phyloP scores from a whole-genome alignment of 768 basidiomycete genomes.

The Mycena filopes region DNA sequence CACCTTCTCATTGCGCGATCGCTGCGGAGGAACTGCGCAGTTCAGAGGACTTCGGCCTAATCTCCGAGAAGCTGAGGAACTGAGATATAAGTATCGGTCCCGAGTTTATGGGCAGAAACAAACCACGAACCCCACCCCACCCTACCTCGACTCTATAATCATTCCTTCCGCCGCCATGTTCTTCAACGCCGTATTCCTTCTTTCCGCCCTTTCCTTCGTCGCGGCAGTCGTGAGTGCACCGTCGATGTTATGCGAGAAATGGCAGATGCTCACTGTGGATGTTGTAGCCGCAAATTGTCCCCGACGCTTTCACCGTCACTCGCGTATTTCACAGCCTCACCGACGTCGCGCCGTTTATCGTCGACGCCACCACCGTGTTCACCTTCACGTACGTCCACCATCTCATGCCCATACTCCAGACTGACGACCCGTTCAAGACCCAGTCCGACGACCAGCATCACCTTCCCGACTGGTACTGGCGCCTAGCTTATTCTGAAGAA shows the following conservation, averaged over 20 bases:
- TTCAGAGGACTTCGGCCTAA: too few relatives aligned
- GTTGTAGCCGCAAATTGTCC: background rate
- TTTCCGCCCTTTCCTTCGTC: background rate
- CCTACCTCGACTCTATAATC: too few relatives aligned
- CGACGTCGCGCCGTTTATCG: conserved; percentile 5
- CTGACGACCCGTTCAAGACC: background rate
- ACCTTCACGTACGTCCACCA: background rate
- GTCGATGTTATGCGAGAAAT: background rate
- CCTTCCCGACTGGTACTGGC: background rate
- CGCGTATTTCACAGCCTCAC: background rate
- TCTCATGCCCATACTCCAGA: too few relatives aligned
- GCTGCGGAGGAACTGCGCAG: too few relatives aligned
- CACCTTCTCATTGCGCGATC: too few relatives aligned
- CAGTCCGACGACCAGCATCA: conserved; percentile 5
- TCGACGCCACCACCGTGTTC: background rate
- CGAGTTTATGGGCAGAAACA: too few relatives aligned
- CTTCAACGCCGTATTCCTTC: background rate
- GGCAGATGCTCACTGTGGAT: background rate
- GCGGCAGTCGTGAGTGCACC: background rate
- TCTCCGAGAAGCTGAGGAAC: too few relatives aligned
- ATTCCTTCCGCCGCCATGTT: background rate
- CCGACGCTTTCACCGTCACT: background rate
- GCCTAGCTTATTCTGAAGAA: too few relatives aligned
- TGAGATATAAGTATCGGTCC: too few relatives aligned
- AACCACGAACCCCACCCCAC: too few relatives aligned